Evolutionary conservation across 2,329 filamentous ascomycete species (phyloP).

Genomic region (Xylaria digitata): DNA sequence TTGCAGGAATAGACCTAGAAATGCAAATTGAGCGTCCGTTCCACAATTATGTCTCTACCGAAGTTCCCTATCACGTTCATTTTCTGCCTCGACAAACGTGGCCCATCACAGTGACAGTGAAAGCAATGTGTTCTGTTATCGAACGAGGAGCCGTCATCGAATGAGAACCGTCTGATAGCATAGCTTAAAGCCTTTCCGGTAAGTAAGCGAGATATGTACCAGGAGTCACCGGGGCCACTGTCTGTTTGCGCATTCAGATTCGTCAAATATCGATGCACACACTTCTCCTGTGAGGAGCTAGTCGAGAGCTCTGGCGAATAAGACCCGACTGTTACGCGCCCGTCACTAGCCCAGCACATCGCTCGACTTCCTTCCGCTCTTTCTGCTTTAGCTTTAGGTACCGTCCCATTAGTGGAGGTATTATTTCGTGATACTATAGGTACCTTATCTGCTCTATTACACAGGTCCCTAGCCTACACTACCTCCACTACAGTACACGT

Average conservation of each 20-base stretch:
- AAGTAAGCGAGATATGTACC: slow-evolving; percentile 13
- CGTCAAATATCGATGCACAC: slow-evolving; percentile 19
- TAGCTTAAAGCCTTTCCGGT: slow-evolving; percentile 20
- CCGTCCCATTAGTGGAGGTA: neutral
- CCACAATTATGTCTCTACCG: too few species aligned
- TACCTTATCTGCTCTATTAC: neutral
- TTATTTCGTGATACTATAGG: neutral
- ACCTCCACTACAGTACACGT: too few species aligned
- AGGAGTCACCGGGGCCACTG: slow-evolving; percentile 20
- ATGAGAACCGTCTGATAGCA: slow-evolving; percentile 35
- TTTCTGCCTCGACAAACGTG: neutral
- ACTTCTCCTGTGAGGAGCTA: slow-evolving; percentile 28
- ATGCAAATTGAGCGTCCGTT: too few species aligned
- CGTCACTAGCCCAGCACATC: neutral
- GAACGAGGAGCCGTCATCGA: slow-evolving; percentile 29
- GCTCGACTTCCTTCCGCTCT: slow-evolving; percentile 22
- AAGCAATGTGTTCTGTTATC: slow-evolving; percentile 16
- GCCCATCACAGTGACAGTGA: slow-evolving; percentile 38
- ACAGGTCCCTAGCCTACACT: too few species aligned
- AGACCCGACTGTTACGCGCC: slow-evolving; percentile 37
- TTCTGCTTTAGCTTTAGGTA: neutral
- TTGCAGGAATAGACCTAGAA: too few species aligned
- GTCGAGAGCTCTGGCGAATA: slow-evolving; percentile 36
- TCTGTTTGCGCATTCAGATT: slow-evolving; percentile 30
- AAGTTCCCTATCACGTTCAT: too few species aligned